These are phyloP conservation scores for Daldinia caldariorum DNA, from an alignment of 495 filamentous ascomycete species.

Conservation along the genomic window DNA sequence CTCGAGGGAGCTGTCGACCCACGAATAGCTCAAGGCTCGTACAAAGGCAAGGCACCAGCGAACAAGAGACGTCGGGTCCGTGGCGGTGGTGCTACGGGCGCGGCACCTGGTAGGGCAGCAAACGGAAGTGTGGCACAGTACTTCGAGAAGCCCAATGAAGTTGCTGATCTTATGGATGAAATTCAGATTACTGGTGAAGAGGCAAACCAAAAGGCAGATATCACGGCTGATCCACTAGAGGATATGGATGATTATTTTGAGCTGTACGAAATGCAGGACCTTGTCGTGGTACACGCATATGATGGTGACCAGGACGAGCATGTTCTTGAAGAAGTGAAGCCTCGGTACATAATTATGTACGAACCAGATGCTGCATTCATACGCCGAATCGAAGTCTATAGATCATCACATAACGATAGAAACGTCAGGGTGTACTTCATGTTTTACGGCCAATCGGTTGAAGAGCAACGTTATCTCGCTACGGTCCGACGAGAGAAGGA, in stretches of 20 bases:
- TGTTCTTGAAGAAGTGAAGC: constrained; percentile 89
- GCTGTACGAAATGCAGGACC: constrained; percentile 89
- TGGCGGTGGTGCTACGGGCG: constrained; percentile 73
- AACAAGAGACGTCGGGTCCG: constrained; percentile 92
- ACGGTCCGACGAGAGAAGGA: constrained; percentile 93
- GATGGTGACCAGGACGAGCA: constrained; percentile 94
- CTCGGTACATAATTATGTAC: constrained; percentile 98
- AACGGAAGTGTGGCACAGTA: constrained; percentile 61
- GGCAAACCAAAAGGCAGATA: constrained; percentile 78
- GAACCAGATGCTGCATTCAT: constrained; percentile 97
- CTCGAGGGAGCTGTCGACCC: constrained; percentile 68
- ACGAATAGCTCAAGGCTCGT: constrained; percentile 51
- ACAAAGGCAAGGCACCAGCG: constrained; percentile 67
- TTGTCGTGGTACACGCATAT: constrained; percentile 91
- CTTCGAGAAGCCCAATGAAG: constrained; percentile 61
- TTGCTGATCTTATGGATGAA: constrained; percentile 68
- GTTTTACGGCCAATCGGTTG: constrained; percentile 93
- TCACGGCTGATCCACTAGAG: constrained; percentile 82
- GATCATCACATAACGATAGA: constrained; percentile 88
- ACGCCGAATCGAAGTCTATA: constrained; percentile 92
- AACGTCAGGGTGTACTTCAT: constrained; percentile 94
- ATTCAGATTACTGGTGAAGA: constrained; percentile 84
- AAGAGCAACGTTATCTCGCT: constrained; percentile 94
- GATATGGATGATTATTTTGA: constrained; percentile 92
- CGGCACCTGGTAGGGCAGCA: constrained; percentile 60